Base-by-base conservation (phyloP, 202 grass and related monocot genomes). In the Hordeum pubiflorum region DNA sequence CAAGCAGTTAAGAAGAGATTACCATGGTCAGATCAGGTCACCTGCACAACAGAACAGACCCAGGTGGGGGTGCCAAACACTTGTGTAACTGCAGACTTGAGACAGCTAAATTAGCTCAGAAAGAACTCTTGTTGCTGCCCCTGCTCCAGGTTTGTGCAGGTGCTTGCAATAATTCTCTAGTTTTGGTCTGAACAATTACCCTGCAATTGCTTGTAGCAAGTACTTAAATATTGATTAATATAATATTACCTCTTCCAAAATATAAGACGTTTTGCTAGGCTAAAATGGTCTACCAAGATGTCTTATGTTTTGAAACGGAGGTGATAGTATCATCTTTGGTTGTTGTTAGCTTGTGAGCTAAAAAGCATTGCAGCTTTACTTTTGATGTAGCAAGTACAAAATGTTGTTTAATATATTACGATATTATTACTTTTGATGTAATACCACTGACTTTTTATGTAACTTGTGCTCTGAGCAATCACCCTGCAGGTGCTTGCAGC, bases 281-380 rank as follows among this genome's bases (percentile, higher is more conserved):
- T 41, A 41, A 41, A 41, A 11, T 41, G 39, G 3, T 10, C 39
- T 41, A 41, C 39, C 10, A 41, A 41, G 39, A 41, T 3, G 10
- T 41, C 39, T 41, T 41, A 41, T 12, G 12, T 14, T 14, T 48
- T 15, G 44, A 48, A 15, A 48, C 4, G 44, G 44, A 48, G 44
- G n/a, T n/a, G n/a, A 12, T 48, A 48, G 4, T 50, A 50, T 52
- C n/a, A 52, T n/a, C 48, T 52, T n/a, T 2, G 6, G 17, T 15
- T 55, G 7, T 32, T 60, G 75, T 69, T 79, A 84, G 7, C 59
- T 75, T 88, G 54, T 32, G 60, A 63, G 27, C 14, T 31, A 33
- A 33, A 63, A 63, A 18, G 26, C 27, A 74, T 79, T 52, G 10
- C 13, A 50, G 31, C 87, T 79, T 82, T 79, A 62, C 79, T 85